phyloP scores from a whole-genome alignment of 75 land plant genomes.

The Larix kaempferi region DNA sequence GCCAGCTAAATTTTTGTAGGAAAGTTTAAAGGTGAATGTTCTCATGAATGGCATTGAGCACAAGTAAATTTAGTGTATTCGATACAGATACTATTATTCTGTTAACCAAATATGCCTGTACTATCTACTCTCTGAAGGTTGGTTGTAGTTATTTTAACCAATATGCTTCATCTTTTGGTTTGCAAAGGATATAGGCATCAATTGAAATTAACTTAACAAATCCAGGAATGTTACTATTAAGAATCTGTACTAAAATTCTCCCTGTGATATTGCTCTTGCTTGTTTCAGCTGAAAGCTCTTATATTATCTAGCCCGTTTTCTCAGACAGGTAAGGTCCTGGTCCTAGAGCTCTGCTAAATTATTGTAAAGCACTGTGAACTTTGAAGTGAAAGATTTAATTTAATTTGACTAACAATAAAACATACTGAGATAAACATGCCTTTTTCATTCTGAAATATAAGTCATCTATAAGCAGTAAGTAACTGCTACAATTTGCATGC shows the following conservation, averaged over 20 bases:
- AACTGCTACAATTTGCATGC: background rate
- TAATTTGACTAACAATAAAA: background rate
- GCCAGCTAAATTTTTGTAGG: background rate
- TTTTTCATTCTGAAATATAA: background rate
- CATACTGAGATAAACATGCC: background rate
- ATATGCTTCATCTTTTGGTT: background rate
- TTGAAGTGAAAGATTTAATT: background rate
- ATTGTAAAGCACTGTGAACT: background rate
- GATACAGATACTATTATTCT: background rate
- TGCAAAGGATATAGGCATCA: background rate
- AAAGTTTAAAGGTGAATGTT: background rate
- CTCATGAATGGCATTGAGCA: no score
- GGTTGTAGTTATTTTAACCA: background rate
- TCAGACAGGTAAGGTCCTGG: no score
- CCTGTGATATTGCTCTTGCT: background rate
- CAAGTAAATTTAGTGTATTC: background rate
- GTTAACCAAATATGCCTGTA: background rate
- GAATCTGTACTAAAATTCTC: background rate
- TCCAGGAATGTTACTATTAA: background rate
- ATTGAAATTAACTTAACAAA: background rate
- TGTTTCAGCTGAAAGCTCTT: background rate
- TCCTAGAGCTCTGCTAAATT: background rate
- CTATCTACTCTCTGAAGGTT: background rate
- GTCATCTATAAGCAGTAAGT: background rate
- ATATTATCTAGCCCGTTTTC: background rate